phyloP scores from a whole-genome alignment of 371 early-diverging fungal genomes.

The Apophysomyces trapeziformis region DNA sequence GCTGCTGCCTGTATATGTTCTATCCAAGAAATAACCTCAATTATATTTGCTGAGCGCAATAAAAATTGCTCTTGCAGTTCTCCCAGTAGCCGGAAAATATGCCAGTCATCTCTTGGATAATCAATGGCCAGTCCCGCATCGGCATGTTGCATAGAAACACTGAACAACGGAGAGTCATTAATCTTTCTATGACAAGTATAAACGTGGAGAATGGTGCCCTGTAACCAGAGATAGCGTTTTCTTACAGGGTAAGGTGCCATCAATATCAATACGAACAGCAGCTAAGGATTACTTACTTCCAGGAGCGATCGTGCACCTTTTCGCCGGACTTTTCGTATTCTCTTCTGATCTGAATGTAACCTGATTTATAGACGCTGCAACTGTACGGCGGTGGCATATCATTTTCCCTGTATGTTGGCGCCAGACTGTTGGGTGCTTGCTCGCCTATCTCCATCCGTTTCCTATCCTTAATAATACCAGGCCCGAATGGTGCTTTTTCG shows the following conservation, averaged over 20 bases:
- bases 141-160: conserved; percentile 22
- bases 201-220: conserved; percentile 37
- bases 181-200: conserved; percentile 17
- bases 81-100: conserved; percentile 24
- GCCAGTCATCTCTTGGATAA: conserved; percentile 4
- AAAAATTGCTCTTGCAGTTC: conserved; percentile 22
- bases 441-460: background rate
- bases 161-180: conserved; percentile 2
- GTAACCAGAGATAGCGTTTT: conserved; percentile 32
- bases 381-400: conserved; percentile 32
- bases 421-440: background rate
- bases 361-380: conserved; percentile 42
- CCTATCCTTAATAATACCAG: background rate
- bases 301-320: conserved; percentile 17
- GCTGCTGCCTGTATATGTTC: conserved; percentile 28
- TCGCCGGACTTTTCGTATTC: conserved; percentile 23
- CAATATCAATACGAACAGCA: background rate
- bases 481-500: background rate
- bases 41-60: conserved; percentile 12
- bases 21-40: conserved; percentile 27
- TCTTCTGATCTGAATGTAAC: conserved; percentile 33
- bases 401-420: background rate
- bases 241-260: conserved; percentile 10
- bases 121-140: conserved; percentile 22
- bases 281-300: conserved; percentile 34